Percentiles rank a stretch among this genome's conserved stretches.
phyloP scores from a whole-genome alignment of 192 early-diverging fungal genomes.

The Entophlyctis helioformis region DNA sequence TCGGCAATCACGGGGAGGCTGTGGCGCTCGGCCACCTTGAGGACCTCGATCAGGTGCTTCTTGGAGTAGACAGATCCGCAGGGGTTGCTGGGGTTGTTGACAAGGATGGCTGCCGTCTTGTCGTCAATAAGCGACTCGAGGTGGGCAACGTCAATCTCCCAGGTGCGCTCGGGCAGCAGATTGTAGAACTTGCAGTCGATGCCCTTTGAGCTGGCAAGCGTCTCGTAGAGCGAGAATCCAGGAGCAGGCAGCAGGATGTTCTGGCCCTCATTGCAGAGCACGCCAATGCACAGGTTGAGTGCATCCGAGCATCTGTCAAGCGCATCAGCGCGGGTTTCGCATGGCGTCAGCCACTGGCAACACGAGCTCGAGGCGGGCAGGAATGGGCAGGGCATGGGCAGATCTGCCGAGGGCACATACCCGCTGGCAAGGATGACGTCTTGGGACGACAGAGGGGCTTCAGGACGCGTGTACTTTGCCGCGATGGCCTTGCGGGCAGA shows the following conservation, averaged over 20 bases:
- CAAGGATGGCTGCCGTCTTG: constrained; percentile 65
- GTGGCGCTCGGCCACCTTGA: constrained; percentile 54
- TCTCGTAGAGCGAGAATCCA: constrained; percentile 80
- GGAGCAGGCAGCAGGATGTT: constrained; percentile 80
- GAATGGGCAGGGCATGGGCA: too few relatives aligned
- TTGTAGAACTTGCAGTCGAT: constrained; percentile 73
- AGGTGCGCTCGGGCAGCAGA: constrained; percentile 46
- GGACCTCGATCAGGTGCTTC: constrained; percentile 46
- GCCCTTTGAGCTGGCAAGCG: constrained; percentile 56
- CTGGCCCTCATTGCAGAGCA: constrained; percentile 62
- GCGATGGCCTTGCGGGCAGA: constrained; percentile 67
- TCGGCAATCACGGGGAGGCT: constrained; percentile 76
- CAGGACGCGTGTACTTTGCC: constrained; percentile 47
- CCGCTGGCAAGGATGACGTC: constrained; percentile 77
- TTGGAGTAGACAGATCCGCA: constrained; percentile 78
- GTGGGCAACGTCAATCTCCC: constrained; percentile 74
- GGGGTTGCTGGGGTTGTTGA: constrained; percentile 83
- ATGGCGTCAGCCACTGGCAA: too few relatives aligned
- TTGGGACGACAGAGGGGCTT: constrained; percentile 55
- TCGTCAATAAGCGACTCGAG: constrained; percentile 70
- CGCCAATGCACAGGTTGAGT: constrained; percentile 29
- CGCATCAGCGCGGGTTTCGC: too few relatives aligned
- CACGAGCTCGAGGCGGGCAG: too few relatives aligned
- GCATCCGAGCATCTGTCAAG: constrained; percentile 19
- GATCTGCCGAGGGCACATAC: constrained; percentile 1